Base-by-base conservation (phyloP, 768 basidiomycete genomes). In the Trametes punicea region DNA sequence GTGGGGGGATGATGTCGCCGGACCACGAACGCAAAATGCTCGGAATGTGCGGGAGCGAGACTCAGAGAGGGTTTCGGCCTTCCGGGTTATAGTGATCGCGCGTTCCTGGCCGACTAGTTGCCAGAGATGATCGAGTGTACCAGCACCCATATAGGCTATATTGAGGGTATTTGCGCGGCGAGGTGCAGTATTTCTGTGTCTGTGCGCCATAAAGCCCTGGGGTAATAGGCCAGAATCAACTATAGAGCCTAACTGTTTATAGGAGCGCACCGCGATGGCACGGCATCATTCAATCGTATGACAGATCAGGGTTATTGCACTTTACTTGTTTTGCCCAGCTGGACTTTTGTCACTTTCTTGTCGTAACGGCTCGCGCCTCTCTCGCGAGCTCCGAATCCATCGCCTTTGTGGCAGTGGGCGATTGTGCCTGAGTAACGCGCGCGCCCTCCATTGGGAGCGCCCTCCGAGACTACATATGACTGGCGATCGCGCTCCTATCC, bases 361-460 rank as follows among this genome's bases (percentile, higher is more conserved):
- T 46, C 48, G 44, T 47, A 39, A 47, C 51, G 31, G 44, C 27
- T 60, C 46, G 46, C 45, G 55, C 36, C 45, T 51, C 31, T 26
- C 25, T 39, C 27, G 30, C 54, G 47, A 60, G 49, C 45, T 47
- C 53, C 55, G 45, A 51, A 42, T 41, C 56, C 51, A 53, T 56
- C 42, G 53, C 38, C 60, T 62, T 62, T 60, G 63, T 62, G 63
- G 63, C 63, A 64, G 63, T 62, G 63, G 60, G 63, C 42, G 42
- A 59, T 60, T 51, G 63, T 64, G 63, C 63, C 63, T 64, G 63
- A 52, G 38, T 31, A 34, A 36, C 40, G 50, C 56, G 54, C 46
- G 47, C 51, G 27, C 33, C 33, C 33, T 49, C 41, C 30, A 31
- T 46, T 38, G 34, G 13, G 48, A 46, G 40, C 57, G 58, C 58